phyloP scores from a whole-genome alignment of 2,329 filamentous ascomycete genomes.

The Scopulariopsis brevicaulis region DNA sequence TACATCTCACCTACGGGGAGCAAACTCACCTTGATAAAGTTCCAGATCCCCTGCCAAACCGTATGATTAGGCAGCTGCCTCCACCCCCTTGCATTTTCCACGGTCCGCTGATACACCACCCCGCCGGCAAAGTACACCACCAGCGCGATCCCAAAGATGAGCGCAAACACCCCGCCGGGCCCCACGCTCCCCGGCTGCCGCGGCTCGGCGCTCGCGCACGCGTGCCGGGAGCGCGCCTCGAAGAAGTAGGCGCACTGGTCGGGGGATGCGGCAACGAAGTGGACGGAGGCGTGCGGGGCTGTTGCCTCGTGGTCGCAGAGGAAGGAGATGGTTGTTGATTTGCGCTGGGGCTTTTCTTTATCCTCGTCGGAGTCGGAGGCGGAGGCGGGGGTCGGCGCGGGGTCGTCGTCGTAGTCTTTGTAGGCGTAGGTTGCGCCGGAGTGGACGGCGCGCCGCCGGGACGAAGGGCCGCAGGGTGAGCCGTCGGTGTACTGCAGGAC shows the following conservation, averaged over 20 bases:
- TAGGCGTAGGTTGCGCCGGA: conserved; percentile 13
- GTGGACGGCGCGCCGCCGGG: conserved; percentile 15
- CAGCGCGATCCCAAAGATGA: conserved; percentile 68
- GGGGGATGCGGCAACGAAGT: conserved; percentile 72
- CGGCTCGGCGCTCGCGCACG: conserved; percentile 58
- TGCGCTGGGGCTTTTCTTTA: conserved; percentile 34
- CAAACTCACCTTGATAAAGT: conserved; percentile 68
- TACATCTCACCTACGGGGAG: conserved; percentile 15
- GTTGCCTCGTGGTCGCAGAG: conserved; percentile 79
- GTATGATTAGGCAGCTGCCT: conserved; percentile 89
- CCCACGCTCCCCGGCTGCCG: conserved; percentile 63
- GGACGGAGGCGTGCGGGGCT: conserved; percentile 55
- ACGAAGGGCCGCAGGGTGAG: conserved; percentile 54
- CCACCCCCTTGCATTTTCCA: conserved; percentile 91
- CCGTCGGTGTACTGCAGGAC: conserved; percentile 68
- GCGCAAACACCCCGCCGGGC: conserved; percentile 70
- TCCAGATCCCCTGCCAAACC: conserved; percentile 81
- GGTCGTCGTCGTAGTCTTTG: conserved; percentile 15
- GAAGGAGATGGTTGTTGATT: conserved; percentile 84
- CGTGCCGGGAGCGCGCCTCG: conserved; percentile 75
- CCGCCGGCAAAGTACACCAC: conserved; percentile 86
- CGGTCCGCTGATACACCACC: conserved; percentile 89
- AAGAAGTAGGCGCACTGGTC: conserved; percentile 96
- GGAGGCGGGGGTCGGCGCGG: conserved; percentile 18
- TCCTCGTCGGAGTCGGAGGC: conserved; percentile 15